Conservation (phyloP, 2,329 filamentous ascomycete genomes). For the Colletotrichum truncatum region DNA sequence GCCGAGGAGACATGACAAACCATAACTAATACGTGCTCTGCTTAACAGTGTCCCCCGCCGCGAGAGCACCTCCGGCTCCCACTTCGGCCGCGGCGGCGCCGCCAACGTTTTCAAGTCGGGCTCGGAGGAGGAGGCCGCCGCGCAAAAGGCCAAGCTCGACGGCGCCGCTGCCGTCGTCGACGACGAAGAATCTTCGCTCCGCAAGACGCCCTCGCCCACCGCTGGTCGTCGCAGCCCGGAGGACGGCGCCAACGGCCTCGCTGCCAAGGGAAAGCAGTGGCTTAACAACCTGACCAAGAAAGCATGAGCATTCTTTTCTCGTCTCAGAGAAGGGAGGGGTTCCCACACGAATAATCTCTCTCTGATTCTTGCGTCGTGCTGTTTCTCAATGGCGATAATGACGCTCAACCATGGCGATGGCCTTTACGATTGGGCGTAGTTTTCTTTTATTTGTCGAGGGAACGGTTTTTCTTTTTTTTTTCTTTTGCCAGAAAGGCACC, state of each 20-base stretch:
- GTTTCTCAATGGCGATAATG: background rate
- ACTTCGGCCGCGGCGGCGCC: constrained; percentile 79
- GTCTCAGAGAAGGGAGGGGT: too few species aligned
- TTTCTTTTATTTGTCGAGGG: too few species aligned
- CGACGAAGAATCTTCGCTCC: constrained; percentile 35
- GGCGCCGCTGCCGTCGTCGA: constrained; percentile 44
- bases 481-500: too few species aligned
- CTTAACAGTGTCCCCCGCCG: constrained; percentile 61
- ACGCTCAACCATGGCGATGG: background rate
- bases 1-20: too few species aligned
- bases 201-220: constrained; percentile 28
- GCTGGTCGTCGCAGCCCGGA: constrained; percentile 19
- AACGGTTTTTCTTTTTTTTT: too few species aligned
- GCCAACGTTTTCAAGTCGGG: constrained; percentile 72
- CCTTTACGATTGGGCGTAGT: background rate
- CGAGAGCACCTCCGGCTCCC: constrained; percentile 65
- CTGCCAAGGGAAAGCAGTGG: constrained; percentile 57
- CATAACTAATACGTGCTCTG: constrained; percentile 25
- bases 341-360: too few species aligned
- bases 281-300: constrained; percentile 61
- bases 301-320: constrained; percentile 37
- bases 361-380: too few species aligned
- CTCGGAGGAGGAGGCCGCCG: constrained; percentile 48
- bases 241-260: constrained; percentile 39
- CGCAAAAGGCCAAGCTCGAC: constrained; percentile 36